phyloP scores from a whole-genome alignment of 2,329 filamentous ascomycete genomes.

The Monosporascus sp. region DNA sequence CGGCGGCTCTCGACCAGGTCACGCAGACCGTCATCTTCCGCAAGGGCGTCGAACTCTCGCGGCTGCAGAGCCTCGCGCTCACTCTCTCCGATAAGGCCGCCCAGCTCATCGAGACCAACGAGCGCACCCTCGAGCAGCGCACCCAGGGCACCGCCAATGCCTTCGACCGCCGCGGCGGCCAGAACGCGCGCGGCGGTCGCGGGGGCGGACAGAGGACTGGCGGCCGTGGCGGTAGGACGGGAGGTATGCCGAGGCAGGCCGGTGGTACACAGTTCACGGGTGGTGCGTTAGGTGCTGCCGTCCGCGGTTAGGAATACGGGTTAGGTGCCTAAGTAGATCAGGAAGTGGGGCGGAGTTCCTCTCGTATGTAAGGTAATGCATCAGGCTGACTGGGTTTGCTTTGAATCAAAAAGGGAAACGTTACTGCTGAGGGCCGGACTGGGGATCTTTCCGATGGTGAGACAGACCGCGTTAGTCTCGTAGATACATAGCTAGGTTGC shows the following conservation, averaged over 20 bases:
- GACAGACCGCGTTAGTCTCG: not conserved
- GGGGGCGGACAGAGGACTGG: slow-evolving; percentile 51
- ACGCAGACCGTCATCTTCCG: slow-evolving; percentile 97
- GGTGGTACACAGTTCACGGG: slow-evolving; percentile 77
- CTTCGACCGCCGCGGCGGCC: slow-evolving; percentile 86
- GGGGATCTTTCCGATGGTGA: not conserved
- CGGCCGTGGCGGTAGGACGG: slow-evolving; percentile 33
- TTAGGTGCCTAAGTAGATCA: slow-evolving; percentile 7
- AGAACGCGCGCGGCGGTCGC: slow-evolving; percentile 61
- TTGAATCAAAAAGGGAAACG: not conserved
- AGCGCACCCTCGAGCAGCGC: slow-evolving; percentile 92
- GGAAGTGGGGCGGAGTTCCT: slow-evolving; percentile 8
- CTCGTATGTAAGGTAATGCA: slow-evolving; percentile 20
- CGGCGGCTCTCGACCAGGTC: slow-evolving; percentile 94
- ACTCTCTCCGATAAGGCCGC: slow-evolving; percentile 95
- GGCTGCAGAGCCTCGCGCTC: slow-evolving; percentile 90
- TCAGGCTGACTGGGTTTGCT: slow-evolving; percentile 5
- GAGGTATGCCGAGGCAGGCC: slow-evolving; percentile 61
- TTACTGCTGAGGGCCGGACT: not conserved
- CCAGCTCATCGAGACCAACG: slow-evolving; percentile 91
- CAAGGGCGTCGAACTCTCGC: slow-evolving; percentile 96
- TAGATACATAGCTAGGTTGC: too few relatives aligned
- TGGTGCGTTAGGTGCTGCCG: slow-evolving; percentile 67
- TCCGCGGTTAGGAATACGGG: slow-evolving; percentile 45
- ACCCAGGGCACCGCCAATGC: slow-evolving; percentile 94